These are phyloP conservation scores for Suillus subluteus DNA, from an alignment of 768 basidiomycete species.

Conservation along the genomic window DNA sequence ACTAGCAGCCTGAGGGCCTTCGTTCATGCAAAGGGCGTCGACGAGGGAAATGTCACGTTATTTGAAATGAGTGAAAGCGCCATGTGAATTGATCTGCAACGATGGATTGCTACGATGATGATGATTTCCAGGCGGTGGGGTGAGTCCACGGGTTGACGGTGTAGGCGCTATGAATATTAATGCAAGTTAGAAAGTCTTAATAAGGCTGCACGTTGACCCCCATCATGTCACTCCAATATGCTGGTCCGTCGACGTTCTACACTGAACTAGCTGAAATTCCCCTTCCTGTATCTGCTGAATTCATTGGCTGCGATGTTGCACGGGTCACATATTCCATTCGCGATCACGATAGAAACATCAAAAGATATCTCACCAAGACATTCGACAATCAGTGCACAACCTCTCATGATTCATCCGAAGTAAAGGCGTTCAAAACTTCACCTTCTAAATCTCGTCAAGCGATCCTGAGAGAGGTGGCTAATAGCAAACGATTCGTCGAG, in stretches of 20 bases:
- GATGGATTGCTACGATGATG: too few relatives aligned
- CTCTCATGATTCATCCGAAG: conserved; percentile 33
- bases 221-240: conserved; percentile 19
- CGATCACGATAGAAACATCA: conserved; percentile 55
- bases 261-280: conserved; percentile 45
- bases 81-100: too few relatives aligned
- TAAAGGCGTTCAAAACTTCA: conserved; percentile 46
- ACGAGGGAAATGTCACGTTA: too few relatives aligned
- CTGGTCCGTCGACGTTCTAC: conserved; percentile 32
- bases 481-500: conserved; percentile 58
- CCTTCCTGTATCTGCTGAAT: conserved; percentile 39
- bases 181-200: too few relatives aligned
- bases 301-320: conserved; percentile 29
- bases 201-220: too few relatives aligned
- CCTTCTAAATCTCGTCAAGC: conserved; percentile 46
- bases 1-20: too few relatives aligned
- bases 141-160: too few relatives aligned
- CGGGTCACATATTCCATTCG: conserved; percentile 49
- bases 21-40: too few relatives aligned
- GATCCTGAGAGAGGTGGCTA: conserved; percentile 43
- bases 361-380: conserved; percentile 46
- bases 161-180: too few relatives aligned
- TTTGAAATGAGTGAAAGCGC: too few relatives aligned
- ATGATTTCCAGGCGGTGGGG: too few relatives aligned
- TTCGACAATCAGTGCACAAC: conserved; percentile 19